Percentiles rank a stretch among this genome's conserved stretches.
Evolutionary conservation across 176 grass and related monocot genomes (phyloP).

Genomic region (Triticum turgidum): DNA sequence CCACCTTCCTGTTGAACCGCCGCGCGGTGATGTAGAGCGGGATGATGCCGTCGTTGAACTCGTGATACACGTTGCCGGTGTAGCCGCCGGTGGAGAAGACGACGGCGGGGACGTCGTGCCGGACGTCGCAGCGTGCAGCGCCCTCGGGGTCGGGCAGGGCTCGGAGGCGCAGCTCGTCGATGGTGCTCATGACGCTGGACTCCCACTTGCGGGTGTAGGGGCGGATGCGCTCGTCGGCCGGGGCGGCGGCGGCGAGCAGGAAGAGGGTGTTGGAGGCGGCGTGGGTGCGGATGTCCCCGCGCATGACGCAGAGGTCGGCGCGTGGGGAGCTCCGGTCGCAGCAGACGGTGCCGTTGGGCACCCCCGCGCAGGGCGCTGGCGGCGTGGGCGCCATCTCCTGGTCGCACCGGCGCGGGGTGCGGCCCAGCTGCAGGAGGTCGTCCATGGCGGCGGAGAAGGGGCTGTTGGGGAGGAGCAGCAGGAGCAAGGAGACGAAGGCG

Average conservation of each 20-base stretch:
- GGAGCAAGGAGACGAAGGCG: neutral
- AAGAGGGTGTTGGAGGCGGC: constrained; percentile 33
- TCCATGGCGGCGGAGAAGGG: constrained; percentile 41
- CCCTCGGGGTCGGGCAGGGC: neutral
- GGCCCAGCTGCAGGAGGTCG: constrained; percentile 37
- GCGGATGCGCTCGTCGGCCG: constrained; percentile 28
- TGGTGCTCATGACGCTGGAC: constrained; percentile 64
- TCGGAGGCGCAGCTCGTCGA: constrained; percentile 72
- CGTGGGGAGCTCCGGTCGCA: constrained; percentile 46
- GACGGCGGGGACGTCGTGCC: constrained; percentile 51
- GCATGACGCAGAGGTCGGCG: constrained; percentile 58
- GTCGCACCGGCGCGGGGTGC: neutral
- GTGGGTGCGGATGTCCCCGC: constrained; percentile 43
- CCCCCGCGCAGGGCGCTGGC: neutral
- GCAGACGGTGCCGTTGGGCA: constrained; percentile 34
- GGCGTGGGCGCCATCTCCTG: neutral
- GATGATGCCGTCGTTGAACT: constrained; percentile 87
- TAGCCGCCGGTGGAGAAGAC: constrained; percentile 91
- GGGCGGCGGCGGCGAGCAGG: neutral
- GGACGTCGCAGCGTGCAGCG: constrained; percentile 30
- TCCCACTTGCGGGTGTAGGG: constrained; percentile 89
- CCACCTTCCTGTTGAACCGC: constrained; percentile 47
- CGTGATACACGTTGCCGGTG: constrained; percentile 90
- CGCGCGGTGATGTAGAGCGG: constrained; percentile 82
- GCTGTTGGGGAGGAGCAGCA: constrained; percentile 18